phyloP scores from a whole-genome alignment of 805 yeast genomes.

The Maudiozyma bulderi region DNA sequence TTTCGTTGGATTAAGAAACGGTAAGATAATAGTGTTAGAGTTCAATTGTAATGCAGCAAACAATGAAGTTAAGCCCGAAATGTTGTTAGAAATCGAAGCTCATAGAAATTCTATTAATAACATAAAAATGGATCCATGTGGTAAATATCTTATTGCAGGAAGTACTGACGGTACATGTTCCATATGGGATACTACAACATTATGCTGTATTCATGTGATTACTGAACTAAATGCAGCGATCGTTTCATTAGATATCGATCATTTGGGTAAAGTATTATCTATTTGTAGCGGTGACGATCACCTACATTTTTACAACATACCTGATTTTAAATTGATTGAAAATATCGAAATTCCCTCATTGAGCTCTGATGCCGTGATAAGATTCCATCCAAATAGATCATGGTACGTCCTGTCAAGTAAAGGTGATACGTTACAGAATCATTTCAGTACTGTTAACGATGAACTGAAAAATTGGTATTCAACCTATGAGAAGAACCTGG shows the following conservation, averaged over 20 bases:
- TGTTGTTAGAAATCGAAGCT: slow-evolving; percentile 25
- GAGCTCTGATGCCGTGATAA: slow-evolving; percentile 11
- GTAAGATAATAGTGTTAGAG: slow-evolving; percentile 29
- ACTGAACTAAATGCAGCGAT: slow-evolving; percentile 14
- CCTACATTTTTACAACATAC: slow-evolving; percentile 13
- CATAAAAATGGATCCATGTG: slow-evolving; percentile 43
- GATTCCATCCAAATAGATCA: slow-evolving; percentile 20
- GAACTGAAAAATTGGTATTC: slow-evolving; percentile 12
- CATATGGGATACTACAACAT: slow-evolving; percentile 15
- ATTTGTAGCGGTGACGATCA: slow-evolving; percentile 13
- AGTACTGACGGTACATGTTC: slow-evolving; percentile 28
- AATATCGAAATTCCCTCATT: slow-evolving; percentile 1
- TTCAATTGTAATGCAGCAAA: background rate
- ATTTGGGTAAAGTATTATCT: slow-evolving; percentile 18
- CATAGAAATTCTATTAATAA: slow-evolving; percentile 45
- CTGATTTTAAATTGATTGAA: slow-evolving; percentile 5
- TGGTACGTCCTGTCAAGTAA: slow-evolving; percentile 16
- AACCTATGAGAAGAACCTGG: slow-evolving; percentile 2
- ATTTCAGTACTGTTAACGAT: slow-evolving; percentile 3
- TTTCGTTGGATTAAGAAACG: slow-evolving; percentile 40
- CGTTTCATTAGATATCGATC: slow-evolving; percentile 16
- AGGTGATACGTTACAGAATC: slow-evolving; percentile 13
- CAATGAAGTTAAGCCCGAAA: slow-evolving; percentile 1
- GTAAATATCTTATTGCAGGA: slow-evolving; percentile 42
- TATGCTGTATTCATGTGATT: slow-evolving; percentile 12